Conservation (phyloP, 1,284 basidiomycete genomes). For the Vanrija humicola region DNA sequence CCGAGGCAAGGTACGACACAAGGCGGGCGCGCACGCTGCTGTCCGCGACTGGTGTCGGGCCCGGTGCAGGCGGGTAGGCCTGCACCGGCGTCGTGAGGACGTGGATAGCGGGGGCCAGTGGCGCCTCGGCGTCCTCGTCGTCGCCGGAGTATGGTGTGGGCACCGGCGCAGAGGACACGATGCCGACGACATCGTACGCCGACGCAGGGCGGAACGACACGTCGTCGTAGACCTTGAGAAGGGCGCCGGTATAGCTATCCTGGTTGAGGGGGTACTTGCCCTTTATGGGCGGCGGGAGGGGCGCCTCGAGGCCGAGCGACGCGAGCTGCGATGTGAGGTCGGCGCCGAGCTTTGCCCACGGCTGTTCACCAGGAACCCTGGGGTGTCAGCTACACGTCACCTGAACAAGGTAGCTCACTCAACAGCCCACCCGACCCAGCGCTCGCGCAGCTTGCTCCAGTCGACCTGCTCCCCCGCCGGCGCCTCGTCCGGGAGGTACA, state of each 20-base stretch:
- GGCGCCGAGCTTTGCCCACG: slow-evolving; percentile 19
- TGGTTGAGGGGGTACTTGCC: slow-evolving; percentile 36
- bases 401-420: slow-evolving; percentile 28
- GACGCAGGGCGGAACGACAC: slow-evolving; percentile 39
- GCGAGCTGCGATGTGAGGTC: neutral
- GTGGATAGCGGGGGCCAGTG: slow-evolving; percentile 40
- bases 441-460: slow-evolving; percentile 40
- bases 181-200: slow-evolving; percentile 36
- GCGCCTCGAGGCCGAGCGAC: neutral
- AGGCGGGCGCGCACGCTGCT: slow-evolving; percentile 21
- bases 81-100: slow-evolving; percentile 24
- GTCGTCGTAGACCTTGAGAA: slow-evolving; percentile 48
- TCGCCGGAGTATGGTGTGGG: slow-evolving; percentile 29
- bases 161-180: slow-evolving; percentile 36
- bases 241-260: slow-evolving; percentile 32
- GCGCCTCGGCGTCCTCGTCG: slow-evolving; percentile 21
- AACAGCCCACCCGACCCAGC: slow-evolving; percentile 49
- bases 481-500: slow-evolving; percentile 34
- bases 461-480: slow-evolving; percentile 12
- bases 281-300: slow-evolving; percentile 21
- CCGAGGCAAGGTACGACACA: slow-evolving; percentile 32
- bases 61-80: neutral
- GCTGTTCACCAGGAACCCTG: slow-evolving; percentile 41
- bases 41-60: neutral
- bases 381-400: neutral